Conservation (phyloP, 176 grass and related monocot genomes). For the Avena insularis region DNA sequence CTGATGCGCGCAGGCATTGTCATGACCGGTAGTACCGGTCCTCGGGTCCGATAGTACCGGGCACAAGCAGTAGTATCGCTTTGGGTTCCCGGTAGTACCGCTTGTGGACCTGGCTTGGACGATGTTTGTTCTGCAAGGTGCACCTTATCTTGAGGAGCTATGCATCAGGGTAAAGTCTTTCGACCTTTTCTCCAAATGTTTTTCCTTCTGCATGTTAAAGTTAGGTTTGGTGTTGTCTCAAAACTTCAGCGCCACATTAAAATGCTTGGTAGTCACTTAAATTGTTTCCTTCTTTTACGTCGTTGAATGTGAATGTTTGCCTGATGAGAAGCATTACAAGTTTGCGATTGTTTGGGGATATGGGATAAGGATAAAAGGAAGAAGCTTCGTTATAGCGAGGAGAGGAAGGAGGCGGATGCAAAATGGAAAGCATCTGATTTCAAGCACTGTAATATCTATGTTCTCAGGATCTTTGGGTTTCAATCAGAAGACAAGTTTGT, state of each 20-base stretch:
- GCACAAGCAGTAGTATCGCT: no score
- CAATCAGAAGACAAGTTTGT: not conserved
- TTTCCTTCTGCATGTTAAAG: not conserved
- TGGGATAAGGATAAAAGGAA: not conserved
- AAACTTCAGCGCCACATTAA: not conserved
- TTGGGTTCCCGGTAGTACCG: no score
- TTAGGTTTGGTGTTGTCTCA: not conserved
- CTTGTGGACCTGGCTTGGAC: no score
- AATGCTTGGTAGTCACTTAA: not conserved
- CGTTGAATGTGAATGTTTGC: not conserved
- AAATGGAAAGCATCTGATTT: not conserved
- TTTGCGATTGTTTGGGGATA: not conserved
- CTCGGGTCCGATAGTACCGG: no score
- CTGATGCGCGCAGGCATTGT: no score
- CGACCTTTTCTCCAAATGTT: not conserved
- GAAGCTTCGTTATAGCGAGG: not conserved
- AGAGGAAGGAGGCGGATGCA: no score
- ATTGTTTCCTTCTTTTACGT: not conserved
- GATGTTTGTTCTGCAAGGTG: no score
- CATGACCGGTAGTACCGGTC: no score
- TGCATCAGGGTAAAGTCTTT: not conserved
- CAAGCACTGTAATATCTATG: not conserved
- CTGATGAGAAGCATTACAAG: not conserved
- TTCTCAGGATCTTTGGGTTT: slow-evolving; percentile 21
- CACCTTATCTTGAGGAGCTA: not conserved